Evolutionary conservation across 345 rosid species (phyloP), one percentile per base, ranked within the genome.

Genomic region (Populus deltoides): DNA sequence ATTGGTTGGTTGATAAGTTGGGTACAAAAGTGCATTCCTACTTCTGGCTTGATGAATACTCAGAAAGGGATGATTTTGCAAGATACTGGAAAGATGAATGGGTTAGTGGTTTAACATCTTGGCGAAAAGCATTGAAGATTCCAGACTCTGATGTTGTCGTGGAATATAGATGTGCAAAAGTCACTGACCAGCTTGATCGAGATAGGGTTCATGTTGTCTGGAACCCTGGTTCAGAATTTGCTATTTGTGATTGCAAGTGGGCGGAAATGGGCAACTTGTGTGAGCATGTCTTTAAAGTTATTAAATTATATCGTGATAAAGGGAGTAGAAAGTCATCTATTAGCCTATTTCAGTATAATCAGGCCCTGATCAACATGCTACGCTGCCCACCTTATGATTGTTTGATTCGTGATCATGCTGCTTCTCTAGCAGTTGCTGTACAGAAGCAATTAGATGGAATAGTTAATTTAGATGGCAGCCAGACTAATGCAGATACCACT

Each of bases 1-100:
- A 96, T 89, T 96, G 98, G 99, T 82, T 96, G 86, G 97, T 92
- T 22, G 90, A 93, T 84, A 96, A 91, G 90, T 83, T 96, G 89
- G 97, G 88, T 66, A 96, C 94, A 18, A 90, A 92, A 85, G 97
- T 92, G 73, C 94, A 96, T 87, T 88, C 98, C 41, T 92, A 93
- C 86, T 91, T 93, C 83, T 92, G 99, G 99, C 97, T 93, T 38
- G 99, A 96, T 85, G 97, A 88, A 71, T 93, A 90, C 83, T 85
- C 97, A 0, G 99, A 83, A 74, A 93, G 90, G 80, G 95, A 91
- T 75, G 75, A 87, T 80, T 96, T 91, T 86, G 79, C 92, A 22
- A 86, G 97, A 80, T 96, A 92, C 79, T 84, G 90, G 90, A 92
- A 88, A 86, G 95, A 93, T 65, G 99, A 92, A 83, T 96, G 98